Evolutionary conservation across 495 filamentous ascomycete species (phyloP), one percentile per base, ranked within the genome.

Genomic region (Aspergillus nanangensis): DNA sequence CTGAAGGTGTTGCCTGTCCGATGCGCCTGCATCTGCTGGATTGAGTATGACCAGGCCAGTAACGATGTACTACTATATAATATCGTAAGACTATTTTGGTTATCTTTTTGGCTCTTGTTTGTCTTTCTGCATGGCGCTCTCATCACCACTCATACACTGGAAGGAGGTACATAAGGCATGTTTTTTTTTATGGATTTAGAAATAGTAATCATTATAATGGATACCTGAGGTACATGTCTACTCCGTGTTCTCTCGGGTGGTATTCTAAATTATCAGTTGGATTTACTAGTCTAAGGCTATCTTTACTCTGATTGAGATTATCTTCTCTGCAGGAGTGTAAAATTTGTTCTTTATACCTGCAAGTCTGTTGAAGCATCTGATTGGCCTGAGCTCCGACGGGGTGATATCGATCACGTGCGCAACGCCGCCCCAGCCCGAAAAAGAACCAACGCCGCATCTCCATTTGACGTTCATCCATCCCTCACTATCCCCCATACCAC

Each of bases 1-100:
- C 64, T 34, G 72, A 73, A 29, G 71, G 67, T 20, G 34, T 70
- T 38, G 41, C 58, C 14, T 71, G 66, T 40, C 71, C 71, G 8
- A 60, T 66, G 60, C 63, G 69, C 8, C 25, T 51, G 10, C 68
- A 72, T 49, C 38, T 66, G 20, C 38, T 56, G 20, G 13, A 35
- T 14, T 56, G 37, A 53, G 41, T 24, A 31, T 5, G 19, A n/a
- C n/a, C n/a, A n/a, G n/a, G n/a, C n/a, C n/a, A n/a, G n/a, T n/a
- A n/a, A n/a, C n/a, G n/a, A n/a, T n/a, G n/a, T n/a, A n/a, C n/a
- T n/a, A n/a, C n/a, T n/a, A n/a, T n/a, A n/a, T n/a, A n/a, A n/a
- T n/a, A n/a, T n/a, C n/a, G n/a, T n/a, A n/a, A n/a, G n/a, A n/a
- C 36, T 38, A 23, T 25, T 11, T 13, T 5, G 5, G 10, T 38